Evolutionary conservation across 495 filamentous ascomycete species (phyloP).

Genomic region (Cairneyella variabilis): DNA sequence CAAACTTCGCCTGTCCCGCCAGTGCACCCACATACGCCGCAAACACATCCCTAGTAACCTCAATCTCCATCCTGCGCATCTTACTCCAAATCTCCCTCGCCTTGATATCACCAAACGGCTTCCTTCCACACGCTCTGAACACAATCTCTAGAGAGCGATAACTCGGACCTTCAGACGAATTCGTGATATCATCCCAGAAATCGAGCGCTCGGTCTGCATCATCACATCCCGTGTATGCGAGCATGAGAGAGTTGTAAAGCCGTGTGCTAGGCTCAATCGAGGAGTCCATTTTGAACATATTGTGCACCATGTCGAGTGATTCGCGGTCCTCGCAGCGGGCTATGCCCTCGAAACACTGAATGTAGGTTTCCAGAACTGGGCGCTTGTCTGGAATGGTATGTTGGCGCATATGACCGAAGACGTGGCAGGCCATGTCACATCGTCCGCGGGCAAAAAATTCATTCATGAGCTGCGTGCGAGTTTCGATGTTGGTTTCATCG

Average conservation of each 20-base stretch:
- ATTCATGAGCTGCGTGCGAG: slow-evolving; percentile 72
- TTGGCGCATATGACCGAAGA: slow-evolving; percentile 87
- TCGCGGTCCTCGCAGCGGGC: slow-evolving; percentile 60
- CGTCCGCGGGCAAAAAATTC: slow-evolving; percentile 73
- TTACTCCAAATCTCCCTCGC: slow-evolving; percentile 73
- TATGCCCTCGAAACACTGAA: slow-evolving; percentile 70
- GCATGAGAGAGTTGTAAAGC: slow-evolving; percentile 79
- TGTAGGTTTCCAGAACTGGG: slow-evolving; percentile 71
- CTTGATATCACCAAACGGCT: slow-evolving; percentile 54
- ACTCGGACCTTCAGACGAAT: slow-evolving; percentile 75
- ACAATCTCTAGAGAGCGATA: slow-evolving; percentile 73
- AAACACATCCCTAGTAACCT: slow-evolving; percentile 67
- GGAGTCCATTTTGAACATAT: slow-evolving; percentile 87
- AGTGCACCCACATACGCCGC: slow-evolving; percentile 70
- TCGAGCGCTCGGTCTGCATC: slow-evolving; percentile 59
- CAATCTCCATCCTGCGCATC: slow-evolving; percentile 69
- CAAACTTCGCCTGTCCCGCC: slow-evolving; percentile 62
- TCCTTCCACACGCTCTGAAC: slow-evolving; percentile 68
- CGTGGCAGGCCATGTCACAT: slow-evolving; percentile 74
- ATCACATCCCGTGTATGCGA: slow-evolving; percentile 70
- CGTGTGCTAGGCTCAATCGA: slow-evolving; percentile 71
- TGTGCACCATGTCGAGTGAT: slow-evolving; percentile 70
- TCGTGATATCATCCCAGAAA: slow-evolving; percentile 78
- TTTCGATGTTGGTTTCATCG: slow-evolving; percentile 59
- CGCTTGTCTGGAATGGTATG: slow-evolving; percentile 50